Evolutionary conservation across 768 basidiomycete genomes (phyloP), one percentile per base, ranked within the genome.

Genomic region (Gymnopilus dilepis): DNA sequence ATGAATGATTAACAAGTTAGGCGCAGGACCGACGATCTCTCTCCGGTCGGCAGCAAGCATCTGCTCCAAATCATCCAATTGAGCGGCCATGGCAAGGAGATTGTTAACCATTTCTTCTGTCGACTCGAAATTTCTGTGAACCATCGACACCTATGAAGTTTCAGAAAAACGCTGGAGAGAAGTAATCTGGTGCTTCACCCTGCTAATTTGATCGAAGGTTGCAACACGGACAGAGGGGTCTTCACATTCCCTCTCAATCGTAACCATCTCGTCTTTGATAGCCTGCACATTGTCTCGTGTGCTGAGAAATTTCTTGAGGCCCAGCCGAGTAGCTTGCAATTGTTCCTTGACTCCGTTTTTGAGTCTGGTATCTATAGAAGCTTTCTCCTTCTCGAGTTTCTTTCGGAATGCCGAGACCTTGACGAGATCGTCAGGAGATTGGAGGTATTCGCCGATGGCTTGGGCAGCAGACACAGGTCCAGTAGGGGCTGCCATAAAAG

Each of bases 81-180:
- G 90, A 22, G 88, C 81, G 65, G 90, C 89, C 93, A 99, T 97
- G 54, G 92, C 91, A n/a, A 94, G 80, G 41, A 99, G 83, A 69
- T 96, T 97, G 67, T 89, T 88, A 65, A 98, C 91, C 88, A 97
- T 96, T 66, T 97, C 95, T 72, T 96, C 93, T 0, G 95, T 97
- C 58, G 92, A 92, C 64, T 94, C 87, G 67, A 99, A 96, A 72
- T 97, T 95, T 7, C 96, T 85, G 73, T 99, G 97, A 2, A 99
- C 92, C 80, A 92, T 87, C 5, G 97, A 98, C 2, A 97, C 95
- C 95, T 98, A 59, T 2, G 33, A n/a, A 56, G 22, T 51, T 45
- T 9, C 48, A 26, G 30, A 43, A 61, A 22, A 31, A 22, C 42
- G 43, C 22, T 43, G 13, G 13, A 17, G 51, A 56, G 24, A 30